Percentiles rank a stretch among this genome's conserved stretches.
Conservation (phyloP, 768 basidiomycete genomes). For the Mrakia frigida region DNA sequence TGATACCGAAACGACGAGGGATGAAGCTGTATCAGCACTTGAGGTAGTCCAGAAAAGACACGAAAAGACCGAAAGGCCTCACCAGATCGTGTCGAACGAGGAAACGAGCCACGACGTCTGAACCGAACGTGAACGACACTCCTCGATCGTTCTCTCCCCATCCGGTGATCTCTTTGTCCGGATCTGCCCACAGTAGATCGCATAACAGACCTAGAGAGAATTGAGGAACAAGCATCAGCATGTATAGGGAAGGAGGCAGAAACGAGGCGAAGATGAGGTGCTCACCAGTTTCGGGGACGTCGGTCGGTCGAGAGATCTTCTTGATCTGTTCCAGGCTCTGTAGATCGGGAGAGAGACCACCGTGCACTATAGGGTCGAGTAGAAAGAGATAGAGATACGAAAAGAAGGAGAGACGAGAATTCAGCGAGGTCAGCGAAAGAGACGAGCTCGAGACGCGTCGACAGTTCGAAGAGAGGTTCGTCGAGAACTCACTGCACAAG, state of each 20-base stretch:
- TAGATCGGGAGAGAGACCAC: constrained; percentile 62
- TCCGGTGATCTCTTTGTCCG: constrained; percentile 97
- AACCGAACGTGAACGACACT: constrained; percentile 97
- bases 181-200: constrained; percentile 97
- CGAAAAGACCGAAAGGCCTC: constrained; percentile 50
- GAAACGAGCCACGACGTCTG: constrained; percentile 96
- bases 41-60: neutral
- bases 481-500: constrained; percentile 61
- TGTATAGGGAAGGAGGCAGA: too few relatives aligned
- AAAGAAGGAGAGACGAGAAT: neutral
- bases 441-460: neutral
- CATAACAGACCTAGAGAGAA: constrained; percentile 71
- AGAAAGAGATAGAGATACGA: neutral
- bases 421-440: neutral
- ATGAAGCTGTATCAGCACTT: neutral
- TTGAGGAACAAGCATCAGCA: neutral
- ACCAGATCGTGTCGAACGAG: constrained; percentile 98
- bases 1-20: neutral
- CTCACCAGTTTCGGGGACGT: constrained; percentile 95
- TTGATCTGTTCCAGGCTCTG: constrained; percentile 99
- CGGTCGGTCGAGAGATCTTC: constrained; percentile 96
- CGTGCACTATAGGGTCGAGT: constrained; percentile 3
- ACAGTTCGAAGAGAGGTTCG: neutral
- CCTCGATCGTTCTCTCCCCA: constrained; percentile 99
- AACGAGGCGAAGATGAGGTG: neutral